These are phyloP conservation scores for Purpureocillium takamizusanense DNA, from an alignment of 2,329 filamentous ascomycete genomes.

Conservation along the genomic window DNA sequence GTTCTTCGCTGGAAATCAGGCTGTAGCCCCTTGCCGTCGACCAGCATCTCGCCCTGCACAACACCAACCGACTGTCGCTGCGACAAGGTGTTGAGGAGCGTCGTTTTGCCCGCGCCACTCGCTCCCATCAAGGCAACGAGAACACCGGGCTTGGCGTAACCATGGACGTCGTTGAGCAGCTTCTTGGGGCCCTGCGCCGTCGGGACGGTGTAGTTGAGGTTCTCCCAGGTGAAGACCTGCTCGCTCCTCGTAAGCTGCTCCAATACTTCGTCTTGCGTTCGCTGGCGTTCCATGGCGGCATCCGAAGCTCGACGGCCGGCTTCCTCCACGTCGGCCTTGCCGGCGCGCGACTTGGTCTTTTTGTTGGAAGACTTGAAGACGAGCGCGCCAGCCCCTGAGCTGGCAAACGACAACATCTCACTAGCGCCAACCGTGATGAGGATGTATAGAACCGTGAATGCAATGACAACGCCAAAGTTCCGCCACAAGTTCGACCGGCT, in stretches of 20 bases:
- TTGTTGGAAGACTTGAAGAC: constrained; percentile 49
- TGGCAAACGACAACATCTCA: constrained; percentile 55
- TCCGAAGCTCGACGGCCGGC: constrained; percentile 1
- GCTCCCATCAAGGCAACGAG: constrained; percentile 6
- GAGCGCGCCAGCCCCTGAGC: constrained; percentile 56
- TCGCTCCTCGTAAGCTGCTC: constrained; percentile 45
- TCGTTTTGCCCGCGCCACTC: constrained; percentile 6
- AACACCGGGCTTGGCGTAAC: constrained; percentile 5
- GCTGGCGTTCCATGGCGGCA: constrained; percentile 1
- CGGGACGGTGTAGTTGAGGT: constrained; percentile 63
- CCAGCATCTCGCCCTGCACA: constrained; percentile 66
- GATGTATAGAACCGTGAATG: constrained; percentile 66
- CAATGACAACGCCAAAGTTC: constrained; percentile 66
- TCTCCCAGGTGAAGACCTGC: constrained; percentile 59
- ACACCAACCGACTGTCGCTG: constrained; percentile 70
- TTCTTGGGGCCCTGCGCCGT: constrained; percentile 13
- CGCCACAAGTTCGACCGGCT: constrained; percentile 51
- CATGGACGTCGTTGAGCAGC: constrained; percentile 11
- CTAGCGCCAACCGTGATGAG: constrained; percentile 57
- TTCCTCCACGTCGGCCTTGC: constrained; percentile 10
- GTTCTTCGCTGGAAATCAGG: neutral
- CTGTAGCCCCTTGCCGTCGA: constrained; percentile 57
- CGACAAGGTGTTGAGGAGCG: constrained; percentile 56
- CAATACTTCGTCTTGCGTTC: constrained; percentile 24
- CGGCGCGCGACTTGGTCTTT: neutral